phyloP scores from a whole-genome alignment of 2,329 filamentous ascomycete genomes.

The Trichoderma pleuroti region DNA sequence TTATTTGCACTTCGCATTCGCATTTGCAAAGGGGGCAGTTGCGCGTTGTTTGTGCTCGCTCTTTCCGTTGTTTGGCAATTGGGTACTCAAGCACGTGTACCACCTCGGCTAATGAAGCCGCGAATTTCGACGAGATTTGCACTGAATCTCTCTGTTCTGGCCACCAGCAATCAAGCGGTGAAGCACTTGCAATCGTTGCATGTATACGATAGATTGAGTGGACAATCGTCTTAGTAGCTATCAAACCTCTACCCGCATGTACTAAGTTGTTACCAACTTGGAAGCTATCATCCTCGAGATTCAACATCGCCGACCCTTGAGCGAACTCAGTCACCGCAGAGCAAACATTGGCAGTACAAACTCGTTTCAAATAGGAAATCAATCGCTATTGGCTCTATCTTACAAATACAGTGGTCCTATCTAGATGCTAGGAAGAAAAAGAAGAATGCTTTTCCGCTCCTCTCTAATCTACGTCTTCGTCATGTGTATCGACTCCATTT shows the following conservation, averaged over 20 bases:
- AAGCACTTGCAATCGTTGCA: not conserved
- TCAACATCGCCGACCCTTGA: not conserved
- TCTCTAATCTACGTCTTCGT: conserved; percentile 44
- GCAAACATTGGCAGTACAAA: not conserved
- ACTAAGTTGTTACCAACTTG: not conserved
- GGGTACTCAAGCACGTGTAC: not conserved
- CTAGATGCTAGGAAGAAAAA: not conserved
- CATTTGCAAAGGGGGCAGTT: not conserved
- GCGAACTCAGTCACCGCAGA: not conserved
- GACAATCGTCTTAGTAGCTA: not conserved
- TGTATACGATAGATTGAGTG: not conserved
- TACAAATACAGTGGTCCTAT: not conserved
- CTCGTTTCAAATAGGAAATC: not conserved
- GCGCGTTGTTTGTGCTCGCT: not conserved
- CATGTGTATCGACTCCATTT: conserved; percentile 32
- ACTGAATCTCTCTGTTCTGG: not conserved
- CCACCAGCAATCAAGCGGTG: not conserved
- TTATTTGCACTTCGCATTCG: not conserved
- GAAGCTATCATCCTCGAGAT: not conserved
- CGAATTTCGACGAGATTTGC: not conserved
- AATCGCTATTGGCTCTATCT: not conserved
- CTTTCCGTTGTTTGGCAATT: conserved; percentile 15
- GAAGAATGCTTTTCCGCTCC: not conserved
- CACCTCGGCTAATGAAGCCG: not conserved
- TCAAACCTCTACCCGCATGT: not conserved